Conservation (phyloP, 2,329 filamentous ascomycete species). For the Xylariales sp. region DNA sequence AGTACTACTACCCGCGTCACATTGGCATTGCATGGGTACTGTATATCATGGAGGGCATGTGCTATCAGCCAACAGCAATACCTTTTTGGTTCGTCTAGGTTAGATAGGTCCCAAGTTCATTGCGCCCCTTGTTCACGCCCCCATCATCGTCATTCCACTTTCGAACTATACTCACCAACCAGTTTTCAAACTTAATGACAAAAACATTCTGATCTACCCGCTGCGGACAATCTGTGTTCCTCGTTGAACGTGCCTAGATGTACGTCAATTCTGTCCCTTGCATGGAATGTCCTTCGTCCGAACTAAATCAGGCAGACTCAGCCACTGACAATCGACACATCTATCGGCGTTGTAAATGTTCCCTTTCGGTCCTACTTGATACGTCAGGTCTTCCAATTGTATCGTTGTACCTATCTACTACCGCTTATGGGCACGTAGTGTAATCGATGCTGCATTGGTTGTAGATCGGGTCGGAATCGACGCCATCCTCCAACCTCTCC, state of each 20-base stretch:
- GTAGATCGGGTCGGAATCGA: conserved; percentile 16
- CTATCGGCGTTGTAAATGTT: conserved; percentile 4
- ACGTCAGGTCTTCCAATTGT: conserved; percentile 19
- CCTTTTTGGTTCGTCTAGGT: conserved; percentile 9
- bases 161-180: conserved; percentile 19
- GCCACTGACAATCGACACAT: conserved; percentile 12
- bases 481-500: conserved; percentile 14
- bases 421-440: conserved; percentile 20
- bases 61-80: conserved; percentile 20
- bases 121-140: conserved; percentile 28
- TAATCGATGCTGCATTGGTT: conserved; percentile 10
- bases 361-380: conserved; percentile 32
- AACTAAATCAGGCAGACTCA: conserved; percentile 31
- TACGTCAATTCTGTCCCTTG: conserved; percentile 29
- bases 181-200: background rate
- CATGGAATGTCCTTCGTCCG: conserved; percentile 24
- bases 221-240: conserved; percentile 10
- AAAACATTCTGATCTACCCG: conserved; percentile 8
- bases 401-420: conserved; percentile 11
- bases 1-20: conserved; percentile 8
- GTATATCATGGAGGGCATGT: conserved; percentile 21
- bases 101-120: conserved; percentile 11
- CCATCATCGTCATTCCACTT: conserved; percentile 12
- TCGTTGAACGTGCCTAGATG: conserved; percentile 15
- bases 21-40: conserved; percentile 21